Conservation (phyloP, 2,329 filamentous ascomycete genomes). For the Macroventuria anomochaeta region DNA sequence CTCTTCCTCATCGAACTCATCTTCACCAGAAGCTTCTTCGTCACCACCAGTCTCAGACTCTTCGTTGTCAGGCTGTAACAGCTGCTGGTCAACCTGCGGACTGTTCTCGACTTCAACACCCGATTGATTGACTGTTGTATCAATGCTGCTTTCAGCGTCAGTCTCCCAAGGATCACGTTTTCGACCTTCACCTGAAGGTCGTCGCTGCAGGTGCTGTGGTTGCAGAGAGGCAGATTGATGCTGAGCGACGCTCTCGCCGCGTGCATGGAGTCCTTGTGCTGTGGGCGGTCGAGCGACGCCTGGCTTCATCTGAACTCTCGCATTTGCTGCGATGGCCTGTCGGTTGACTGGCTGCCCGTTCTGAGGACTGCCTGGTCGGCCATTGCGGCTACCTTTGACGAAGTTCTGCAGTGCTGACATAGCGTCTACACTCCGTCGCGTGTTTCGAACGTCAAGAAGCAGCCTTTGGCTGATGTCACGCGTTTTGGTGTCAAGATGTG, state of each 20-base stretch:
- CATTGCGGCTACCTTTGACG: conserved; percentile 19
- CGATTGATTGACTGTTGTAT: conserved; percentile 41
- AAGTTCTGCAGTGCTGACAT: conserved; percentile 29
- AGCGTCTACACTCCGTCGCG: not conserved
- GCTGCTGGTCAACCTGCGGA: conserved; percentile 15
- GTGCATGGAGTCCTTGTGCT: conserved; percentile 4
- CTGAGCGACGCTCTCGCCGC: conserved; percentile 18
- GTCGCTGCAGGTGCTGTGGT: conserved; percentile 25
- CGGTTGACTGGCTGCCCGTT: conserved; percentile 15
- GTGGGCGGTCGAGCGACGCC: conserved; percentile 20
- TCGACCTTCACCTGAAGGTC: conserved; percentile 21
- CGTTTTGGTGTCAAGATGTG: conserved; percentile 15
- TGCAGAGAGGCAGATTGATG: conserved; percentile 22
- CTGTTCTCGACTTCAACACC: conserved; percentile 26
- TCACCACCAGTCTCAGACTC: conserved; percentile 16
- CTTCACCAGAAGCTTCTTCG: conserved; percentile 18
- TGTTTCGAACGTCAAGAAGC: not conserved
- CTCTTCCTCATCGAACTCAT: conserved; percentile 4
- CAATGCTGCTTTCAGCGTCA: conserved; percentile 47
- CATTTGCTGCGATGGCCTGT: conserved; percentile 29
- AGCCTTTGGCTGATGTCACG: not conserved
- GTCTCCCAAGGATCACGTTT: conserved; percentile 44
- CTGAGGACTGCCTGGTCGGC: conserved; percentile 5
- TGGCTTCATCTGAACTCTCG: conserved; percentile 26
- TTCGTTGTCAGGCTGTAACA: conserved; percentile 17